These are phyloP conservation scores for Pseudofabraea citricarpa DNA, from an alignment of 2,329 filamentous ascomycete species.

Conservation along the genomic window DNA sequence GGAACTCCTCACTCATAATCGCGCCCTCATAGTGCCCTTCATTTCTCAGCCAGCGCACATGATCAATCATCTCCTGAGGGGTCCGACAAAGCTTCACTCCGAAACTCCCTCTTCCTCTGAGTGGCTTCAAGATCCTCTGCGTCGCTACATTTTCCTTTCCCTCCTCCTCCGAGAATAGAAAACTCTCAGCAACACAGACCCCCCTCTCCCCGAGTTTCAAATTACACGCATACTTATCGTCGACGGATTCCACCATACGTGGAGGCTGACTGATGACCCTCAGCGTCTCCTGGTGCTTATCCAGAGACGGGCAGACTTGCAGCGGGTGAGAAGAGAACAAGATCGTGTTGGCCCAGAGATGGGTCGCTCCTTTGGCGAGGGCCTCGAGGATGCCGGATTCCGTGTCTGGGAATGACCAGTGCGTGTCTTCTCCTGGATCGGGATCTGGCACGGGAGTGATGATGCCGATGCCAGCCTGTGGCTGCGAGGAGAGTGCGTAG, in stretches of 20 bases:
- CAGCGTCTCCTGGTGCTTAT: slow-evolving; percentile 25
- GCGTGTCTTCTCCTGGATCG: slow-evolving; percentile 24
- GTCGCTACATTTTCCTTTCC: too few species aligned
- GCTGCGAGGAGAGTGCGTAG: slow-evolving; percentile 32
- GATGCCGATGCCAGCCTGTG: slow-evolving; percentile 25
- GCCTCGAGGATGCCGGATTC: slow-evolving; percentile 37
- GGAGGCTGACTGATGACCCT: slow-evolving; percentile 42
- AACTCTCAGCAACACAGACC: too few species aligned
- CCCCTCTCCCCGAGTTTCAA: too few species aligned
- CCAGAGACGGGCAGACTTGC: slow-evolving; percentile 33
- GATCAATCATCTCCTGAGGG: slow-evolving; percentile 26
- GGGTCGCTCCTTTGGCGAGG: slow-evolving; percentile 34
- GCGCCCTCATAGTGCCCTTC: slow-evolving; percentile 32
- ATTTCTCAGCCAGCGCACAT: slow-evolving; percentile 30
- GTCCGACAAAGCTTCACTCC: slow-evolving; percentile 41
- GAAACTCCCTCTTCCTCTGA: slow-evolving; percentile 43
- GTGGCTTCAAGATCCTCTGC: too few species aligned
- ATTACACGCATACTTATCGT: slow-evolving; percentile 50
- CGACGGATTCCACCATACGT: slow-evolving; percentile 40
- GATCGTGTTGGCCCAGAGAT: slow-evolving; percentile 47
- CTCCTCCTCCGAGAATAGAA: too few species aligned
- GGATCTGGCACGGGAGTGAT: slow-evolving; percentile 28
- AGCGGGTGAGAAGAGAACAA: slow-evolving; percentile 43
- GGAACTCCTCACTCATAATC: slow-evolving; percentile 43
- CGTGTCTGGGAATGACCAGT: slow-evolving; percentile 40